phyloP scores from a whole-genome alignment of 2,329 filamentous ascomycete genomes.

The Parafenestella ontariensis region DNA sequence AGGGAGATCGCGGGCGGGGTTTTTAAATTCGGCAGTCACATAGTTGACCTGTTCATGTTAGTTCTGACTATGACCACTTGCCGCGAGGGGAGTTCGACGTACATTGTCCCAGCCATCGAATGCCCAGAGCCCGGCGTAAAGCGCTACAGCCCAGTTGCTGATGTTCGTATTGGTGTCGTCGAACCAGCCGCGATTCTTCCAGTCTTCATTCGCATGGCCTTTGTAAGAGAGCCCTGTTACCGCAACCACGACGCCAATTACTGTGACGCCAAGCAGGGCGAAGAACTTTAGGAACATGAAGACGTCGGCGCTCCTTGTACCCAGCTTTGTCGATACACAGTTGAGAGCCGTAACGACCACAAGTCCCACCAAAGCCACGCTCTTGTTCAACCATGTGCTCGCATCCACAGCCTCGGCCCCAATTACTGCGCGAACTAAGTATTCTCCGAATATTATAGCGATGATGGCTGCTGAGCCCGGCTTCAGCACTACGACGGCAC shows the following conservation, averaged over 20 bases:
- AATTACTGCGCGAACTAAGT: constrained; percentile 85
- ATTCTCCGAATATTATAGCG: constrained; percentile 97
- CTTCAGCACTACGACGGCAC: constrained; percentile 90
- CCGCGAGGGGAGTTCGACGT: constrained; percentile 44
- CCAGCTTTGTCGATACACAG: constrained; percentile 87
- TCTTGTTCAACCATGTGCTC: constrained; percentile 89
- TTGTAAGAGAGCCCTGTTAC: constrained; percentile 81
- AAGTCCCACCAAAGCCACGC: constrained; percentile 79
- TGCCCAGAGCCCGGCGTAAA: constrained; percentile 96
- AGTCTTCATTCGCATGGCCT: constrained; percentile 78
- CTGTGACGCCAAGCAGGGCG: constrained; percentile 82
- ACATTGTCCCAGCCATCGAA: constrained; percentile 99
- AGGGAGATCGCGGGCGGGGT: constrained; percentile 86
- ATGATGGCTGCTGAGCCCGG: constrained; percentile 94
- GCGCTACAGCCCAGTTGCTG: constrained; percentile 88
- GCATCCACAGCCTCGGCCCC: constrained; percentile 84
- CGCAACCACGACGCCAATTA: constrained; percentile 89
- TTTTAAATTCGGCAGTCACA: constrained; percentile 95
- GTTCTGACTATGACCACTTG: constrained; percentile 8
- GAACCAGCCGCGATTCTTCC: constrained; percentile 90
- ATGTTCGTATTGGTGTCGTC: constrained; percentile 80
- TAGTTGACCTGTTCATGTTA: constrained; percentile 78
- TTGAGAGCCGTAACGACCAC: constrained; percentile 82
- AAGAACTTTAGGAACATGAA: constrained; percentile 99
- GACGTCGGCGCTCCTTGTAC: constrained; percentile 84